Evolutionary conservation across 192 early-diverging fungal species (phyloP), one percentile per base, ranked within the genome.

Genomic region (Rhizophagus sp.): DNA sequence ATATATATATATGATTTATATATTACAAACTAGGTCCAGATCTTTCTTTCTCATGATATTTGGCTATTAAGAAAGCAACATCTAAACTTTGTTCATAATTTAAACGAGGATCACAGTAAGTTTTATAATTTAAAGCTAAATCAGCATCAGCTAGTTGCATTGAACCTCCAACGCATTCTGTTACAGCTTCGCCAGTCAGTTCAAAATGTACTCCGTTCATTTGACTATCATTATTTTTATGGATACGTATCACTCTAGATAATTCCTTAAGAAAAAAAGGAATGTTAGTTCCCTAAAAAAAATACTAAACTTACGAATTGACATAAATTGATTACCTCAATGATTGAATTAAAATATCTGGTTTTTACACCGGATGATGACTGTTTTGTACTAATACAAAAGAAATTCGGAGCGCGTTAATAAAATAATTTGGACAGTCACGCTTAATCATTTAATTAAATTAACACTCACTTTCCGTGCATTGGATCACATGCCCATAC

Each of bases 401-500:
- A 2, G 2, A 73, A 34, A 66, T 33, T 34, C 19, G 1, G 15
- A 44, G 61, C 13, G n/a, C 13, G 24, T 22, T 70, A 79, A 34
- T 36, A 17, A 36, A 19, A 22, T 17, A 66, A 17, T 5, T 80
- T 12, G 2, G 8, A 7, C 36, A 22, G 7, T 39, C n/a, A 19
- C 4, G 63, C 41, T 34, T 12, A 13, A 63, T 27, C n/a, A 71
- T 47, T 12, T 13, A 34, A 17, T 3, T 25, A 47, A 44, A 78
- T 57, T 10, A 34, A 10, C 36, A 85, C 87, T 63, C 81, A 88
- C 87, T 99, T 99, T 81, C 98, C 98, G 83, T 99, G 98, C 96
- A 97, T 98, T 15, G 98, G 98, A 83, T 99, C 98, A 85, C 93
- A 95, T 49, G 89, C 95, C 98, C 98, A 99, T 11, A 98, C 96